These are phyloP conservation scores for Rhizopus microsporus DNA, from an alignment of 371 early-diverging fungal species.

Conservation along the genomic window DNA sequence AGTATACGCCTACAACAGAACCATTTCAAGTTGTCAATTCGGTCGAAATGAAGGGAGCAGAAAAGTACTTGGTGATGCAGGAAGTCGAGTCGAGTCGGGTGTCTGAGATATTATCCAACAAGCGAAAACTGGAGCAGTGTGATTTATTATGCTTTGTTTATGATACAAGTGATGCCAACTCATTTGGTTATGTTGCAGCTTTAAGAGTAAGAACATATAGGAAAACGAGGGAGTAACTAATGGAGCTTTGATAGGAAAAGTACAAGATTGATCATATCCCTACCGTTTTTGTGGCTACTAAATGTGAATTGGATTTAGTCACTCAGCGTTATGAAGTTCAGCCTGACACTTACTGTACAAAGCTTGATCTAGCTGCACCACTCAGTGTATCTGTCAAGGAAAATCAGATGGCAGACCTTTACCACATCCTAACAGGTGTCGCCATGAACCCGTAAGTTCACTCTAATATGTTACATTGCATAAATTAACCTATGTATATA, in stretches of 20 bases:
- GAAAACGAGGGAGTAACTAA: neutral
- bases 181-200: slow-evolving; percentile 88
- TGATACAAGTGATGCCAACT: slow-evolving; percentile 91
- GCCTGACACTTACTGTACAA: slow-evolving; percentile 92
- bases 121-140: slow-evolving; percentile 79
- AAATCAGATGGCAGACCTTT: slow-evolving; percentile 84
- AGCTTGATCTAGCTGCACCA: slow-evolving; percentile 82
- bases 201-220: slow-evolving; percentile 62
- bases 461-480: neutral
- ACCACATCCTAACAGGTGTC: slow-evolving; percentile 79
- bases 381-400: slow-evolving; percentile 87
- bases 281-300: slow-evolving; percentile 90
- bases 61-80: slow-evolving; percentile 94
- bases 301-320: slow-evolving; percentile 90
- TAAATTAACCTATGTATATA: slow-evolving; percentile 5
- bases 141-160: slow-evolving; percentile 94
- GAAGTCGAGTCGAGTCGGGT: slow-evolving; percentile 83
- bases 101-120: slow-evolving; percentile 77
- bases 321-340: slow-evolving; percentile 72
- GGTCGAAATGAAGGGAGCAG: slow-evolving; percentile 90
- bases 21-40: slow-evolving; percentile 89
- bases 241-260: slow-evolving; percentile 56
- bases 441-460: slow-evolving; percentile 82
- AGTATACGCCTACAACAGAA: slow-evolving; percentile 76
- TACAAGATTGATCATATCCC: slow-evolving; percentile 86